Conservation (phyloP, 371 early-diverging fungal species). For the Lichtheimia ramosa region DNA sequence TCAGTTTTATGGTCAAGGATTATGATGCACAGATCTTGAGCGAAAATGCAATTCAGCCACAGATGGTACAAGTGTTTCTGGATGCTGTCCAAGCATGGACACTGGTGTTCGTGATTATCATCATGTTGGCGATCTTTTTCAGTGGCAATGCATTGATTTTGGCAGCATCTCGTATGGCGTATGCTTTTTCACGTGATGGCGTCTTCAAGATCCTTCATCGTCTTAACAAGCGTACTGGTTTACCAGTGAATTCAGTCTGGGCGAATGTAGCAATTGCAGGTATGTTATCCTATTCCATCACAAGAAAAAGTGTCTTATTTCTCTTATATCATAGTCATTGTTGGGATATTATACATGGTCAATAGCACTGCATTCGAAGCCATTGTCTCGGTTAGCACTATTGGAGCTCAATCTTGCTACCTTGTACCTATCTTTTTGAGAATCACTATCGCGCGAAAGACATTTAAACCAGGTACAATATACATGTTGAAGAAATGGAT, state of each 20-base stretch:
- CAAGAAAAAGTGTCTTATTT: not conserved
- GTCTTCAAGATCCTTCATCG: conserved; percentile 32
- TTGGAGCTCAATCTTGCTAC: conserved; percentile 60
- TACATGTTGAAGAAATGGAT: conserved; percentile 14
- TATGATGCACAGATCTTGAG: conserved; percentile 34
- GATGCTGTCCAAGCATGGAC: conserved; percentile 61
- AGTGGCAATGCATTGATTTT: conserved; percentile 44
- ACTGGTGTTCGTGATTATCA: conserved; percentile 51
- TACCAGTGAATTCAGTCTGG: conserved; percentile 61
- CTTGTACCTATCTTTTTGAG: conserved; percentile 29
- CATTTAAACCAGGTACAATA: conserved; percentile 20
- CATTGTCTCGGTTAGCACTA: conserved; percentile 36
- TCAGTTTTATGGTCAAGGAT: conserved; percentile 45
- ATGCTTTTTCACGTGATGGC: conserved; percentile 73
- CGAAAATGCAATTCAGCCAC: conserved; percentile 36
- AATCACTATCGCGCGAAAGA: conserved; percentile 18
- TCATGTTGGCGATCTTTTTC: conserved; percentile 59
- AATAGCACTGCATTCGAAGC: not conserved
- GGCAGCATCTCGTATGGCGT: conserved; percentile 70
- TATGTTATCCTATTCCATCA: conserved; percentile 32
- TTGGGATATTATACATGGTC: not conserved
- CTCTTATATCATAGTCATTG: not conserved
- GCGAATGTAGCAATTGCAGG: conserved; percentile 43
- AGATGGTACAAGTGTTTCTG: conserved; percentile 48
- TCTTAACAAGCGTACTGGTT: conserved; percentile 25